Percentiles rank a stretch among this genome's conserved stretches.
Conservation (phyloP, 2,329 filamentous ascomycete genomes). For the Parastagonospora avenae region DNA sequence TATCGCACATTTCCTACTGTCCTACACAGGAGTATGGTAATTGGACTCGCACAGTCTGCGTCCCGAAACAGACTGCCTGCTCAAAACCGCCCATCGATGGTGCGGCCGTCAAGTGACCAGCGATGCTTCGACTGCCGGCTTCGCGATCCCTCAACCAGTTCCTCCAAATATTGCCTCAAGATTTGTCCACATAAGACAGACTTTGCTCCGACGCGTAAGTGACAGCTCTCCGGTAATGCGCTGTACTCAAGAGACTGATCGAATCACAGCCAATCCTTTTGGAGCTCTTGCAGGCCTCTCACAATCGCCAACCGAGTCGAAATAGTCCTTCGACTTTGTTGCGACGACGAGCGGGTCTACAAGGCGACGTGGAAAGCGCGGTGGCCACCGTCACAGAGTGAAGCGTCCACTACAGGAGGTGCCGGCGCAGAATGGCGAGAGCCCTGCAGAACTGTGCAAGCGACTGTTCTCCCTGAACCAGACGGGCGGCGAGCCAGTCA, state of each 20-base stretch:
- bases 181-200: constrained; percentile 21
- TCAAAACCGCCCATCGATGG: constrained; percentile 5
- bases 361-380: constrained; percentile 25
- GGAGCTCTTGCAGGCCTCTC: constrained; percentile 30
- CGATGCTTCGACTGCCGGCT: constrained; percentile 17
- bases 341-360: constrained; percentile 6
- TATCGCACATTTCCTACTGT: constrained; percentile 11
- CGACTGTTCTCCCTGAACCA: constrained; percentile 12
- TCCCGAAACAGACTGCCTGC: constrained; percentile 11
- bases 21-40: constrained; percentile 20
- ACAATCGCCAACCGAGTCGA: constrained; percentile 21
- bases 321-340: constrained; percentile 25
- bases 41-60: constrained; percentile 12
- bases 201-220: constrained; percentile 29
- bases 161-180: constrained; percentile 6
- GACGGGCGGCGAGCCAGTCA: constrained; percentile 3
- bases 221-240: neutral
- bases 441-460: constrained; percentile 11
- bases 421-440: neutral
- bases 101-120: constrained; percentile 11
- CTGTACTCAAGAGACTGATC: neutral
- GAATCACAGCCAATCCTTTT: constrained; percentile 35
- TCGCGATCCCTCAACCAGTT: neutral
- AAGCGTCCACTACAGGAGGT: constrained; percentile 7
- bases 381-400: constrained; percentile 18